Evolutionary conservation across 2,329 filamentous ascomycete genomes (phyloP).

Genomic region (Gaeumannomyces tritici): DNA sequence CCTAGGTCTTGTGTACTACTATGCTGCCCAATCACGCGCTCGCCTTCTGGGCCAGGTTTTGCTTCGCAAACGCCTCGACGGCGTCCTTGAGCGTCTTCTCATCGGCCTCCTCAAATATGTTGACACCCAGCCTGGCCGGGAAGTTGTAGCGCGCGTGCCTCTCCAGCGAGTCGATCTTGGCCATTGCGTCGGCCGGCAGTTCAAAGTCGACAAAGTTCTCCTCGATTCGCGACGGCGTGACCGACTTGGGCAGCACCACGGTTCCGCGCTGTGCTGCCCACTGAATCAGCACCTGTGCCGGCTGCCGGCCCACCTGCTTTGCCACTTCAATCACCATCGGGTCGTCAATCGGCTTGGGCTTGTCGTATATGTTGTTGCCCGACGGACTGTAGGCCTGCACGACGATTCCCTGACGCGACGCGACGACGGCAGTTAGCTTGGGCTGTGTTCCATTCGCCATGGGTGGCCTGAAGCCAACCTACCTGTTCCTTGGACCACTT

Average conservation of each 20-base stretch:
- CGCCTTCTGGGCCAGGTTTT: not conserved
- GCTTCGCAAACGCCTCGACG: not conserved
- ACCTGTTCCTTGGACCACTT: constrained; percentile 42
- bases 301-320: constrained; percentile 26
- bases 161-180: constrained; percentile 27
- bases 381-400: constrained; percentile 57
- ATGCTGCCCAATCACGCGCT: not conserved
- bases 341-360: constrained; percentile 38
- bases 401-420: constrained; percentile 32
- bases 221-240: constrained; percentile 39
- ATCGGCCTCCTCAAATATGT: constrained; percentile 30
- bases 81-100: not conserved
- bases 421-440: no score
- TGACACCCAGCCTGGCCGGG: constrained; percentile 29
- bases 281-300: constrained; percentile 39
- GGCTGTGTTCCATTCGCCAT: no score
- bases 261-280: constrained; percentile 45
- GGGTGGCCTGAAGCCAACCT: no score
- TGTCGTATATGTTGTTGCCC: constrained; percentile 38
- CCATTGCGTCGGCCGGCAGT: constrained; percentile 24
- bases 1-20: no score
- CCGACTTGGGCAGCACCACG: constrained; percentile 43
- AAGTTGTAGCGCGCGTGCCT: constrained; percentile 32
- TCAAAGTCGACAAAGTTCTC: constrained; percentile 28
- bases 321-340: constrained; percentile 35